Conservation (phyloP, 176 grass and related monocot species). For the Musa schizocarpa region DNA sequence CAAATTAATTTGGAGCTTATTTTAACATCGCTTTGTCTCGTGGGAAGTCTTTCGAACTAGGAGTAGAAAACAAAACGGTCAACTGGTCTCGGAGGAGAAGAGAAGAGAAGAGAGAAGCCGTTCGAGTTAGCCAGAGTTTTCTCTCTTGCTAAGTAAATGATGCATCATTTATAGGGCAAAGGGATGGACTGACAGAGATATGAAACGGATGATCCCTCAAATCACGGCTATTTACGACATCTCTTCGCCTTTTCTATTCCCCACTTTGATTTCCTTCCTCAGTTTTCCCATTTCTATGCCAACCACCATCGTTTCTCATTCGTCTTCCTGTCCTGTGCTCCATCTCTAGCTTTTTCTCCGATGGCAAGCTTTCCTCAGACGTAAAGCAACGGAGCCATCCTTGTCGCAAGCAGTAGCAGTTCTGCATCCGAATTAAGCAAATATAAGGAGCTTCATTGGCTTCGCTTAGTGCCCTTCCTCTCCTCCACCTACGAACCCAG, state of each 20-base stretch:
- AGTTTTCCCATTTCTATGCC: not conserved
- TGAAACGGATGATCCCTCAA: constrained; percentile 8
- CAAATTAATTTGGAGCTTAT: not conserved
- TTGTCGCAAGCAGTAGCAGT: too few relatives aligned
- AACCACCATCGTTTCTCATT: not conserved
- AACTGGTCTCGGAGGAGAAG: not conserved
- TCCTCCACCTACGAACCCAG: too few relatives aligned
- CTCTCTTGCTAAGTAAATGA: not conserved
- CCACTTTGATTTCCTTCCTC: not conserved
- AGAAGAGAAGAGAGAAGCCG: not conserved
- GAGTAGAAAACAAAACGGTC: not conserved
- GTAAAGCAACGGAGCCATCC: not conserved
- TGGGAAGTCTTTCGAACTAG: not conserved
- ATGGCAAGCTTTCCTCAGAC: not conserved
- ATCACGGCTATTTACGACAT: not conserved
- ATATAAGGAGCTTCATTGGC: too few relatives aligned
- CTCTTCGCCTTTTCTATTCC: not conserved
- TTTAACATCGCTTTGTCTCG: not conserved
- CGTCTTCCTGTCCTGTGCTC: not conserved
- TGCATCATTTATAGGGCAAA: not conserved
- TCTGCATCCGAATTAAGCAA: too few relatives aligned
- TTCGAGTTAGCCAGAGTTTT: too few relatives aligned
- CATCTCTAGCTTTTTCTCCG: not conserved
- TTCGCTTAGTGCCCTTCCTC: too few relatives aligned
- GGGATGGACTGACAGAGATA: constrained; percentile 1